Conservation (phyloP, 257 asterid species). For the Coffea canephora region DNA sequence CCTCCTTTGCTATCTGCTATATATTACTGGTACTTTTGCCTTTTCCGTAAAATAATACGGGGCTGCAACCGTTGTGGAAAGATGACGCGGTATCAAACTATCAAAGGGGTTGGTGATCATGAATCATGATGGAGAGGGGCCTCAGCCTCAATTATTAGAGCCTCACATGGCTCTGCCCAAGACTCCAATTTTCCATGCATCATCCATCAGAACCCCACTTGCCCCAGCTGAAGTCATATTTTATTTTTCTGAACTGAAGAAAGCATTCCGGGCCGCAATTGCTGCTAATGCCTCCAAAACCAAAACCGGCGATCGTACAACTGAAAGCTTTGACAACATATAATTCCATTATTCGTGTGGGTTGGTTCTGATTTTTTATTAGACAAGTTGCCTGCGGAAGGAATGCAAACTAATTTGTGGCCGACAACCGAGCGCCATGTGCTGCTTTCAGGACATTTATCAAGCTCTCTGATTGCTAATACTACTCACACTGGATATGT, state of each 20-base stretch:
- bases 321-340: neutral
- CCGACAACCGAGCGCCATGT: too few species aligned
- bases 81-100: neutral
- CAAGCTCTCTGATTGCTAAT: too few species aligned
- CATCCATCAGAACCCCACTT: slow-evolving; percentile 10
- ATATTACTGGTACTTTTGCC: too few species aligned
- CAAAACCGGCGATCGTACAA: neutral
- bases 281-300: neutral
- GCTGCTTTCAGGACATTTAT: too few species aligned
- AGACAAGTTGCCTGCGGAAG: neutral
- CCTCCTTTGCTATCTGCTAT: neutral
- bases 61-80: neutral
- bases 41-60: too few species aligned
- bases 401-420: neutral
- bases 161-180: slow-evolving; percentile 28
- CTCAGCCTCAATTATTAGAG: slow-evolving; percentile 7
- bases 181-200: neutral
- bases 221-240: neutral
- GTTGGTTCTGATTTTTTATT: neutral
- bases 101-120: neutral
- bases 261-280: neutral
- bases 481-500: too few species aligned
- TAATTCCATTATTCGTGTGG: neutral
- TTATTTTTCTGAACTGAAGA: neutral
- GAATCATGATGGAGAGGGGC: neutral